Evolutionary conservation across 2,329 filamentous ascomycete species (phyloP).

Genomic region (Mycogone perniciosa): DNA sequence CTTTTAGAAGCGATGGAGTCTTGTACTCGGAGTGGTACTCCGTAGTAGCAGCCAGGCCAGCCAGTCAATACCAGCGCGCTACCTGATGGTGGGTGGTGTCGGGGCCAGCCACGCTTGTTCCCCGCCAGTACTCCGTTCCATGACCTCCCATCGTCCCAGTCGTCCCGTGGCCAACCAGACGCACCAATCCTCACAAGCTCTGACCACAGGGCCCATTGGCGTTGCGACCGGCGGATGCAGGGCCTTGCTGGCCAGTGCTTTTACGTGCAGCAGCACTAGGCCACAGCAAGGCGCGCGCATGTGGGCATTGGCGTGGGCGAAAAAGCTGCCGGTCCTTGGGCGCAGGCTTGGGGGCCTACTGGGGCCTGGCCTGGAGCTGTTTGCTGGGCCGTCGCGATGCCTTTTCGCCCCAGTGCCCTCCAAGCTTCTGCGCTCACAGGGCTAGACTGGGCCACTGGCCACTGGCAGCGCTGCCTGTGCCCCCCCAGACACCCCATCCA

Average conservation of each 20-base stretch:
- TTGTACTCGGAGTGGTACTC: slow-evolving; percentile 4
- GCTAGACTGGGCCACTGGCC: background rate
- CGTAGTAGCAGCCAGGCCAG: background rate
- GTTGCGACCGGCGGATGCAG: slow-evolving; percentile 12
- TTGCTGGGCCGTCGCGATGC: background rate
- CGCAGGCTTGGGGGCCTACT: background rate
- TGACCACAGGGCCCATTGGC: slow-evolving; percentile 8
- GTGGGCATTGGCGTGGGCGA: background rate
- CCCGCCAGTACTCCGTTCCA: slow-evolving; percentile 5
- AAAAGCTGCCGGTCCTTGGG: too few relatives aligned
- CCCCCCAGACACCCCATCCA: slow-evolving; percentile 8
- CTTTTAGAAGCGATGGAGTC: slow-evolving; percentile 6
- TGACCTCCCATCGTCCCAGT: background rate
- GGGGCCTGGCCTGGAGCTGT: background rate
- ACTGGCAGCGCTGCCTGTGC: slow-evolving; percentile 7
- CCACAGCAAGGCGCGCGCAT: background rate
- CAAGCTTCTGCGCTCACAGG: background rate
- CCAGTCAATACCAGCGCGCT: slow-evolving; percentile 1
- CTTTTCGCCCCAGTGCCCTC: slow-evolving; percentile 1
- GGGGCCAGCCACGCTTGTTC: background rate
- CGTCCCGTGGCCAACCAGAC: background rate
- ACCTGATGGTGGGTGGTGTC: background rate
- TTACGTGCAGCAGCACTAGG: background rate
- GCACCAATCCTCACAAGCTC: background rate
- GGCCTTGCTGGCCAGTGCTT: background rate